Percentiles rank a stretch among this genome's conserved stretches.
Conservation (phyloP, 2,329 filamentous ascomycete genomes). For the Pyrenophora tritici-repentis region DNA sequence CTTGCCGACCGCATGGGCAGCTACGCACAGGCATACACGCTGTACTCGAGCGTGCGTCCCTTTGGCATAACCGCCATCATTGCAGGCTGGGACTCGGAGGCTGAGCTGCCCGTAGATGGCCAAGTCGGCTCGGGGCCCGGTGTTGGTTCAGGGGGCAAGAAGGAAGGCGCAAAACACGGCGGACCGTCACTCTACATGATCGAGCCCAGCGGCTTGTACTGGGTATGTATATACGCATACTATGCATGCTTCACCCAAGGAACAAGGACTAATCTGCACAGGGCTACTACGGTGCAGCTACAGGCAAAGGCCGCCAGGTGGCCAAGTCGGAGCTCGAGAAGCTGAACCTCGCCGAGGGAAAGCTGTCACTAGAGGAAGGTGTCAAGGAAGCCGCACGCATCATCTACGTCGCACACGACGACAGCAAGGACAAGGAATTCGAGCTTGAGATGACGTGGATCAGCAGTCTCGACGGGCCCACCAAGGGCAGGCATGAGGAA, state of each 20-base stretch:
- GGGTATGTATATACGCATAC: slow-evolving; percentile 58
- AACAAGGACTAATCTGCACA: slow-evolving; percentile 33
- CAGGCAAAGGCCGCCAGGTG: slow-evolving; percentile 93
- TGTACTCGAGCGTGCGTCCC: slow-evolving; percentile 94
- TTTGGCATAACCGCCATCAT: slow-evolving; percentile 96
- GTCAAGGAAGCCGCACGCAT: slow-evolving; percentile 97
- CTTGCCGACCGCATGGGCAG: slow-evolving; percentile 92
- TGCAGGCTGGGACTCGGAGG: slow-evolving; percentile 89
- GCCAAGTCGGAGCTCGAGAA: slow-evolving; percentile 99
- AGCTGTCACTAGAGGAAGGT: slow-evolving; percentile 79
- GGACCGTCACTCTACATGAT: slow-evolving; percentile 98
- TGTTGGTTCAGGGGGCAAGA: slow-evolving; percentile 82
- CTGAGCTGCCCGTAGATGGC: slow-evolving; percentile 83
- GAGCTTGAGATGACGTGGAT: slow-evolving; percentile 99
- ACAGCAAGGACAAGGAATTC: slow-evolving; percentile 99
- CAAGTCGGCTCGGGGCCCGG: slow-evolving; percentile 83
- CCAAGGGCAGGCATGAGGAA: slow-evolving; percentile 89
- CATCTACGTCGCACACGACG: slow-evolving; percentile 96
- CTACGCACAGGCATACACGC: slow-evolving; percentile 95
- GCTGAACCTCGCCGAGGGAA: slow-evolving; percentile 80
- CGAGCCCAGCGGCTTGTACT: slow-evolving; percentile 94
- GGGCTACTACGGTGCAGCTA: slow-evolving; percentile 97
- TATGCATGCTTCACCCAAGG: neutral
- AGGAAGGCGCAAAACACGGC: slow-evolving; percentile 74
- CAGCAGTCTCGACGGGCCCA: slow-evolving; percentile 80